Evolutionary conservation across 805 yeast genomes (phyloP).

Genomic region (Candida pseudoglaebosa): DNA sequence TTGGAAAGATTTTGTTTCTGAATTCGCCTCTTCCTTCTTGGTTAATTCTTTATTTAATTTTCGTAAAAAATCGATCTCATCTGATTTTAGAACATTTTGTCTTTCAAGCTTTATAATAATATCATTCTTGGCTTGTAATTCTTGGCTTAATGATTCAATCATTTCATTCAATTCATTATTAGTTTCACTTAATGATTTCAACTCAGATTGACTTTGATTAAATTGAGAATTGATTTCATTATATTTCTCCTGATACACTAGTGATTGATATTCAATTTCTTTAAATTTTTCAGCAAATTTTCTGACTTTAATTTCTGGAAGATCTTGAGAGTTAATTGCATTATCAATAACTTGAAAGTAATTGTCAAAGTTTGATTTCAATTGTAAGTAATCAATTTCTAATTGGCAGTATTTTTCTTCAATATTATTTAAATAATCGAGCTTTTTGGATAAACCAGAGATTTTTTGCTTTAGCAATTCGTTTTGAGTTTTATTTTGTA

Average conservation of each 20-base stretch:
- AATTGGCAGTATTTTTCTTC: slow-evolving; percentile 45
- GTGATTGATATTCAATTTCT: slow-evolving; percentile 24
- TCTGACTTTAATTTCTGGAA: slow-evolving; percentile 21
- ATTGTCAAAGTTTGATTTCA: slow-evolving; percentile 45
- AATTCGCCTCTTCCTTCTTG: slow-evolving; percentile 19
- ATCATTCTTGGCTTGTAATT: slow-evolving; percentile 12
- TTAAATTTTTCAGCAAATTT: slow-evolving; percentile 38
- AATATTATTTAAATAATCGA: slow-evolving; percentile 35
- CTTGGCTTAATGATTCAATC: slow-evolving; percentile 11
- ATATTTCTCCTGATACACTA: slow-evolving; percentile 36
- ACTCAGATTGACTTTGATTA: slow-evolving; percentile 9
- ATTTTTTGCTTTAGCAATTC: slow-evolving; percentile 59
- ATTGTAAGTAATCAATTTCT: slow-evolving; percentile 46
- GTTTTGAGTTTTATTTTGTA: slow-evolving; percentile 44
- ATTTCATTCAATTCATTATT: slow-evolving; percentile 12
- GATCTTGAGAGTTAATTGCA: slow-evolving; percentile 14
- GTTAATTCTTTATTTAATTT: slow-evolving; percentile 36
- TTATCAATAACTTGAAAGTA: slow-evolving; percentile 42
- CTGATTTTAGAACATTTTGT: slow-evolving; percentile 48
- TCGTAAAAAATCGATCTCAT: slow-evolving; percentile 57
- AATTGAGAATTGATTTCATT: slow-evolving; percentile 16
- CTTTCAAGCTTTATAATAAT: slow-evolving; percentile 41
- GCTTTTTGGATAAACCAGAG: slow-evolving; percentile 32
- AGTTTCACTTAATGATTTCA: slow-evolving; percentile 9
- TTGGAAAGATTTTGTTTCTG: slow-evolving; percentile 25